Percentiles rank a stretch among this genome's conserved stretches.
Conservation (phyloP, 208 protist species). For the Strigomonas culicis region DNA sequence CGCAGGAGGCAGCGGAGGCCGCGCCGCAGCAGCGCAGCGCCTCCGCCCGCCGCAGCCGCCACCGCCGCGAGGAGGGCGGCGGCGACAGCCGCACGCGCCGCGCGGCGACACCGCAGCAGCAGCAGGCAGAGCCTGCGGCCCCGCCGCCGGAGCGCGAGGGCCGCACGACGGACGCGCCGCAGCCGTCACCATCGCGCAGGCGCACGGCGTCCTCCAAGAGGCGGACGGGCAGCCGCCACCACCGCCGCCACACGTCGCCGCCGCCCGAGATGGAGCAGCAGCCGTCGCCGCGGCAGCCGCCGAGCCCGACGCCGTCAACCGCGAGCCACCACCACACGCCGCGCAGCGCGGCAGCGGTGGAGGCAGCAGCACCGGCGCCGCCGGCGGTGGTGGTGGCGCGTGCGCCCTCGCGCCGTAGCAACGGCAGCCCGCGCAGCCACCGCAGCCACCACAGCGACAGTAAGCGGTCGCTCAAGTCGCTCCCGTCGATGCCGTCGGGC, state of each 20-base stretch:
- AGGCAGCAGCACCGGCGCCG: no score
- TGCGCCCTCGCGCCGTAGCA: no score
- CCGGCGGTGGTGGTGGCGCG: not conserved
- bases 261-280: not conserved
- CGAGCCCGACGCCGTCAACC: slow-evolving; percentile 6
- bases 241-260: not conserved
- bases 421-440: no score
- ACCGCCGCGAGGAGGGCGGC: not conserved
- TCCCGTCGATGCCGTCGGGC: no score
- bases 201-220: no score
- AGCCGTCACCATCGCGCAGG: not conserved
- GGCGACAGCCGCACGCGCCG: not conserved
- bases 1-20: not conserved
- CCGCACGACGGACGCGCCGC: no score
- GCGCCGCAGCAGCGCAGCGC: not conserved
- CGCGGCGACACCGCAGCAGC: not conserved
- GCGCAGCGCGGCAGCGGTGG: not conserved
- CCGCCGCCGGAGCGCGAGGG: no score
- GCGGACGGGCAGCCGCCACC: slow-evolving; percentile 4
- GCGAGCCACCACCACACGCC: not conserved
- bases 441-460: no score
- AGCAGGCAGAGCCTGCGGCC: no score
- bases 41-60: not conserved
- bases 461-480: no score
- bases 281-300: not conserved